These are phyloP conservation scores for Trypanosoma vivax DNA, from an alignment of 208 protist genomes.

Conservation along the genomic window DNA sequence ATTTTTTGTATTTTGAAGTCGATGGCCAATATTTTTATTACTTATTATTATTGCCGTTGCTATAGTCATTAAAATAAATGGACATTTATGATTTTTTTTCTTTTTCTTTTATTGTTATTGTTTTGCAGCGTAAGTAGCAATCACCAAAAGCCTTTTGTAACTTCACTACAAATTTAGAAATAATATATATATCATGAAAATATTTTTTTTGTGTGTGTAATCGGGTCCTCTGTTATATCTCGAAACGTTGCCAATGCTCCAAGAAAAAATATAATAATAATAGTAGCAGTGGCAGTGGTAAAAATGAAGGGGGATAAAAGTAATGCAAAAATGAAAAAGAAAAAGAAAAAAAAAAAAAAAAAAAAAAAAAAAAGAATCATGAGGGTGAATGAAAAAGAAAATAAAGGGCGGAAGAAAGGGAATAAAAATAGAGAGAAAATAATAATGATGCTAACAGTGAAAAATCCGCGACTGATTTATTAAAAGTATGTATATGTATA, in stretches of 20 bases:
- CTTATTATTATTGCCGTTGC: conserved; percentile 1
- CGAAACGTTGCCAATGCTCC: not conserved
- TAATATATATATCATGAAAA: conserved; percentile 11
- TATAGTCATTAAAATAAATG: not conserved
- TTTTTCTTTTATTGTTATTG: conserved; percentile 10
- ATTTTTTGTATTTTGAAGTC: too few species aligned
- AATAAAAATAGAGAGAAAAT: conserved; percentile 2
- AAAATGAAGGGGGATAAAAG: not conserved
- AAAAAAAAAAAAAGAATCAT: not conserved
- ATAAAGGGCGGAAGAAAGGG: not conserved
- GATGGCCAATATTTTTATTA: not conserved
- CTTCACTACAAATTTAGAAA: conserved; percentile 12
- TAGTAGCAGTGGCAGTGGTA: not conserved
- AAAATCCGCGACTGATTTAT: too few species aligned
- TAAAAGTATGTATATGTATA: too few species aligned
- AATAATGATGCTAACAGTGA: too few species aligned
- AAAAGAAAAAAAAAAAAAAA: conserved; percentile 6
- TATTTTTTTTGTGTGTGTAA: too few species aligned
- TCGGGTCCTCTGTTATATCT: not conserved
- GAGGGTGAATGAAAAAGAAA: conserved; percentile 1
- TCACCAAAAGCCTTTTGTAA: conserved; percentile 1
- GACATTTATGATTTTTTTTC: conserved; percentile 8
- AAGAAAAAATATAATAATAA: not conserved
- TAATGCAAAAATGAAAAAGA: not conserved
- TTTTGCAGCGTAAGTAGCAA: conserved; percentile 4